These are phyloP conservation scores for Prunus mira DNA, from an alignment of 306 rosid species.

Conservation along the genomic window DNA sequence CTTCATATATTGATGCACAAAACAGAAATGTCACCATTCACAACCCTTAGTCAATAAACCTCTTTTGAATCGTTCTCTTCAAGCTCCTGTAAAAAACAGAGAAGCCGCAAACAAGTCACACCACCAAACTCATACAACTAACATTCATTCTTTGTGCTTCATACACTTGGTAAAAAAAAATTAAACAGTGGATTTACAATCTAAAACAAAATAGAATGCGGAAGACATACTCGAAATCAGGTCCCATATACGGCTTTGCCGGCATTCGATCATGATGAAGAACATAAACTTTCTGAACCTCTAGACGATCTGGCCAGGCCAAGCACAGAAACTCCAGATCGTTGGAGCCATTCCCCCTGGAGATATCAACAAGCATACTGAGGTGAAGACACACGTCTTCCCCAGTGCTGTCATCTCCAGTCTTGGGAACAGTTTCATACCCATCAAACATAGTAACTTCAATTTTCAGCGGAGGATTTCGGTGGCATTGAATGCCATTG, in stretches of 20 bases:
- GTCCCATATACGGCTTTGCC: constrained; percentile 58
- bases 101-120: neutral
- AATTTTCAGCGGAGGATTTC: constrained; percentile 29
- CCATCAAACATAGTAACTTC: constrained; percentile 88
- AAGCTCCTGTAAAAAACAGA: constrained; percentile 47
- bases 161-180: neutral
- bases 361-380: constrained; percentile 66
- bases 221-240: constrained; percentile 54
- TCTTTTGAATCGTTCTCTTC: constrained; percentile 44
- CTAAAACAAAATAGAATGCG: too few species aligned
- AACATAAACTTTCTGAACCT: constrained; percentile 59
- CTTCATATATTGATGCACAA: constrained; percentile 73
- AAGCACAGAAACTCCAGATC: constrained; percentile 72
- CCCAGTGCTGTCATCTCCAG: constrained; percentile 51
- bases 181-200: too few species aligned
- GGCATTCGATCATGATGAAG: constrained; percentile 34
- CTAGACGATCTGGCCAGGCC: constrained; percentile 62
- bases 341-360: constrained; percentile 40
- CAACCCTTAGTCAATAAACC: constrained; percentile 50
- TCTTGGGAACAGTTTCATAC: constrained; percentile 41
- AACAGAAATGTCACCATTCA: constrained; percentile 52
- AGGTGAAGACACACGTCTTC: constrained; percentile 54
- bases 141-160: neutral
- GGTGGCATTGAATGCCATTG: neutral
- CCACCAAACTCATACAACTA: neutral